phyloP scores from a whole-genome alignment of 257 asterid genomes.

The Solanum chiquidenum region DNA sequence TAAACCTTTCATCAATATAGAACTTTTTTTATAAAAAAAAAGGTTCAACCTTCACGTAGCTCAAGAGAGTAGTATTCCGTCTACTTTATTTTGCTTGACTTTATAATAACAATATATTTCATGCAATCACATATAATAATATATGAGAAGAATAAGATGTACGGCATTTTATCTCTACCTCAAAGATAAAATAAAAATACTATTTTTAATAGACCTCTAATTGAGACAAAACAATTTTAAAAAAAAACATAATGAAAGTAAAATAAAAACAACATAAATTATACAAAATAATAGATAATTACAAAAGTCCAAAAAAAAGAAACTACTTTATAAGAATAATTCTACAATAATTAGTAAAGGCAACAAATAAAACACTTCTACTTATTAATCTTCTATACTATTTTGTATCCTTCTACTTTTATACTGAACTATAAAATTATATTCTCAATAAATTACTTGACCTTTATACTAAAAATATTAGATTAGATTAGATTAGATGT shows the following conservation, averaged over 20 bases:
- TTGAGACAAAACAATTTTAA: background rate
- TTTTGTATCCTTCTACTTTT: too few species aligned
- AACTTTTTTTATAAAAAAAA: too few species aligned
- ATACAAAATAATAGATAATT: background rate
- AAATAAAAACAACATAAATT: background rate
- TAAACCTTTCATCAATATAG: too few species aligned
- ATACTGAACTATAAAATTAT: too few species aligned
- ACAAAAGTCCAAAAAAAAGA: background rate
- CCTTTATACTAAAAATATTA: background rate
- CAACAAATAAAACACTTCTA: background rate
- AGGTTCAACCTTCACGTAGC: background rate
- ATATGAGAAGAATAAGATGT: background rate
- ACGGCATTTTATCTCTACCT: background rate
- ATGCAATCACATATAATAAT: background rate
- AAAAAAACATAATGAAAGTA: background rate
- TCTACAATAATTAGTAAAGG: background rate
- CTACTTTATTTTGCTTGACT: background rate
- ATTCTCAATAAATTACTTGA: background rate
- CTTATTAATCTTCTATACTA: background rate
- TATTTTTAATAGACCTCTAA: background rate
- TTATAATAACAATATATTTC: background rate
- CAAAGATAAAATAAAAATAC: fast-evolving
- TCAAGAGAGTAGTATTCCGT: background rate
- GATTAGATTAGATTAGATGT: background rate
- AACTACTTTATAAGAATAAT: background rate